Evolutionary conservation across 2,329 filamentous ascomycete genomes (phyloP).

Genomic region (Colletotrichum liaoningense): DNA sequence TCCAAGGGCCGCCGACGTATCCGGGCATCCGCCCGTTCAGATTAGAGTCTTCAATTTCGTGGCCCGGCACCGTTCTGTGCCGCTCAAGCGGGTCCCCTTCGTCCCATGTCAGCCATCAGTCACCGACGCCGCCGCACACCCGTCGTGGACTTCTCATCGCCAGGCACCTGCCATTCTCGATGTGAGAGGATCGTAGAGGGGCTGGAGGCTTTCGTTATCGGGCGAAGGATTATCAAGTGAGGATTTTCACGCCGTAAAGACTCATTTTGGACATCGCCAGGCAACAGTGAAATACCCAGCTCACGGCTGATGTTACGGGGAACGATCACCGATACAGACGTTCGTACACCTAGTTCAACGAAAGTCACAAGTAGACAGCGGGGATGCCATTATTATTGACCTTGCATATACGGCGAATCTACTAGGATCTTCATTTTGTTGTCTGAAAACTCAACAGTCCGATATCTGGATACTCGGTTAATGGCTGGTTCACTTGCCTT

Average conservation of each 20-base stretch:
- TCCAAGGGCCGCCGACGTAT: background rate
- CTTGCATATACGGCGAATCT: background rate
- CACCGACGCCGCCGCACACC: background rate
- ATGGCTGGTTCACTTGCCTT: too few relatives aligned
- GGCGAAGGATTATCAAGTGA: background rate
- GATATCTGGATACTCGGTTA: background rate
- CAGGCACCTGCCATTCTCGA: background rate
- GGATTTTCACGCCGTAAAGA: background rate
- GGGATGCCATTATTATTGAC: background rate
- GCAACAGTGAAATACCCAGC: background rate
- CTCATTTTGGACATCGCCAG: background rate
- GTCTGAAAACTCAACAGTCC: background rate
- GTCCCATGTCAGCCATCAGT: background rate
- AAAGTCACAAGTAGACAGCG: background rate
- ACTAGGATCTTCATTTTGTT: background rate
- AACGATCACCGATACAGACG: background rate
- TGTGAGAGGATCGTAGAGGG: background rate
- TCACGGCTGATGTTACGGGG: background rate
- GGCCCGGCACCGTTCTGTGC: background rate
- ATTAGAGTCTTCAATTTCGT: background rate
- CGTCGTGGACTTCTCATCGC: background rate
- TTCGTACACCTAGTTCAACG: background rate
- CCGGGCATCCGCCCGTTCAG: background rate
- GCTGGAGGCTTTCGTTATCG: too few relatives aligned
- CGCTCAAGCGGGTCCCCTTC: background rate